Conservation (phyloP, 2,329 filamentous ascomycete species). For the Parasarocladium wereldwijsianum region DNA sequence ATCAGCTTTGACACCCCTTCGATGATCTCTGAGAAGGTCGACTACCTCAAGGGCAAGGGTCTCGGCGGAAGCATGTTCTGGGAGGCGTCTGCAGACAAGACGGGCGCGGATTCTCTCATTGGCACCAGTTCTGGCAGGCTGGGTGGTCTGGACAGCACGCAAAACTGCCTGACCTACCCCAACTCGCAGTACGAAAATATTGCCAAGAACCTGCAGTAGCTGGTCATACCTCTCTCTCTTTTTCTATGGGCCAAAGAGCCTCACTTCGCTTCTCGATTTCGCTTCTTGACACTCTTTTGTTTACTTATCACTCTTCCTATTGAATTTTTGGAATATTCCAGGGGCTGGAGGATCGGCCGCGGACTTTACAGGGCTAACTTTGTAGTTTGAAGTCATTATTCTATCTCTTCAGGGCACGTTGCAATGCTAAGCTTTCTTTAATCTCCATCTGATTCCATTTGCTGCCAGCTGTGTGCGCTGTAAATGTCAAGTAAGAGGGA, state of each 20-base stretch:
- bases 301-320: too few relatives aligned
- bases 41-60: conserved; percentile 45
- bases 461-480: too few relatives aligned
- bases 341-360: background rate
- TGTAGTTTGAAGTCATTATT: too few relatives aligned
- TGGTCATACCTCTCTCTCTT: background rate
- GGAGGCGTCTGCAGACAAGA: conserved; percentile 60
- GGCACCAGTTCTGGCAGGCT: conserved; percentile 26
- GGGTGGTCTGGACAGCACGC: conserved; percentile 24
- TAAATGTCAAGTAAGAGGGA: too few relatives aligned
- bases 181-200: conserved; percentile 42
- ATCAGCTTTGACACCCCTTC: conserved; percentile 57
- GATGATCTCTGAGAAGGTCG: conserved; percentile 46
- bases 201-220: conserved; percentile 13
- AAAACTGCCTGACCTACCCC: conserved; percentile 38
- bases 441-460: background rate
- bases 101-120: conserved; percentile 45
- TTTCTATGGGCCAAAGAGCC: background rate
- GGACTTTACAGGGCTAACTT: background rate
- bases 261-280: too few relatives aligned
- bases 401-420: background rate
- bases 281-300: conserved; percentile 1
- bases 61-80: conserved; percentile 77
- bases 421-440: background rate
- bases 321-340: too few relatives aligned